phyloP scores from a whole-genome alignment of 2,329 filamentous ascomycete genomes.

The Aspergillus chevalieri region DNA sequence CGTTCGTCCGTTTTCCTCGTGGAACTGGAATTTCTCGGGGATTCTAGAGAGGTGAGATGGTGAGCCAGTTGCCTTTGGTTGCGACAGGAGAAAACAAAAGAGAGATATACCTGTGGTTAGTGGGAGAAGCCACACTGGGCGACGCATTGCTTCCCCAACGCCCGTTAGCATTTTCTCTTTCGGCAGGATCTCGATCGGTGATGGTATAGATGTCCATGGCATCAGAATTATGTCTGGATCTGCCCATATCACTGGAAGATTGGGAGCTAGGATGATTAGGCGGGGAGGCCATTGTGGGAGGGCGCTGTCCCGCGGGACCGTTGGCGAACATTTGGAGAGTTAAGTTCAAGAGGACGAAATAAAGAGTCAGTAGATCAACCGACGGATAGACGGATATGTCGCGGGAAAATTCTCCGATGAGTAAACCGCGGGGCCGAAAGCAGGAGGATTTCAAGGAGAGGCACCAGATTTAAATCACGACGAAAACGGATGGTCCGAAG shows the following conservation, averaged over 20 bases:
- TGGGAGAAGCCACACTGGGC: slow-evolving; percentile 11
- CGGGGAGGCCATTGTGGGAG: slow-evolving; percentile 15
- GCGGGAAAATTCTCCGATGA: background rate
- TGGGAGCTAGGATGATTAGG: slow-evolving; percentile 17
- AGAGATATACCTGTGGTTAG: slow-evolving; percentile 17
- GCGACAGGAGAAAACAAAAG: slow-evolving; percentile 3
- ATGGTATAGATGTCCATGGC: slow-evolving; percentile 32
- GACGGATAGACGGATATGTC: background rate
- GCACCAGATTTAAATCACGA: background rate
- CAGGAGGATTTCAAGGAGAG: background rate
- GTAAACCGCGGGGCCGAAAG: background rate
- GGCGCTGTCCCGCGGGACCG: slow-evolving; percentile 16
- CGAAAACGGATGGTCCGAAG: background rate
- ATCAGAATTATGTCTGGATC: slow-evolving; percentile 29
- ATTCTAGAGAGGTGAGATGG: slow-evolving; percentile 18
- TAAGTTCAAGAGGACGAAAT: background rate
- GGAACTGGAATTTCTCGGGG: slow-evolving; percentile 33
- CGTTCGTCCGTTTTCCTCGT: slow-evolving; percentile 62
- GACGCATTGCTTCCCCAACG: slow-evolving; percentile 27
- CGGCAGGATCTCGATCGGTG: slow-evolving; percentile 24
- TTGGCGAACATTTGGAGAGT: slow-evolving; percentile 13
- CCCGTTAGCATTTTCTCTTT: slow-evolving; percentile 15
- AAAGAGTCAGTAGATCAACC: background rate
- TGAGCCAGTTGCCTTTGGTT: background rate
- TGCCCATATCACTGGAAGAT: slow-evolving; percentile 18